These are phyloP conservation scores for Glarea lozoyensis DNA, from an alignment of 495 filamentous ascomycete species.

Conservation along the genomic window DNA sequence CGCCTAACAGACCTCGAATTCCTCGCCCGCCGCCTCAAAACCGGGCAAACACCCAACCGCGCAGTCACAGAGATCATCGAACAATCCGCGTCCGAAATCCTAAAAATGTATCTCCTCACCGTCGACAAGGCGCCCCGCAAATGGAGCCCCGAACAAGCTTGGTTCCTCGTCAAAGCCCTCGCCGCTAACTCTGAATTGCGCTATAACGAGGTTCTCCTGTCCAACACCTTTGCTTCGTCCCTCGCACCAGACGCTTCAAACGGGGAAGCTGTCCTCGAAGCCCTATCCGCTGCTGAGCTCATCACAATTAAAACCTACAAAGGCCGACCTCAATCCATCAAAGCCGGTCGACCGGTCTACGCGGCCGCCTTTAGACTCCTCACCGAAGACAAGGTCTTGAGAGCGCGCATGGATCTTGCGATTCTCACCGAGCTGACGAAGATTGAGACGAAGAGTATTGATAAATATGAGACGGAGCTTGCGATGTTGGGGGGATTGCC, in stretches of 20 bases:
- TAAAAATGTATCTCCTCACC: constrained; percentile 81
- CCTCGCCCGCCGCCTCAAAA: constrained; percentile 80
- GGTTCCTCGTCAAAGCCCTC: constrained; percentile 73
- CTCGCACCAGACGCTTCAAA: constrained; percentile 28
- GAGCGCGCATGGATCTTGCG: constrained; percentile 64
- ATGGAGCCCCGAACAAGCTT: constrained; percentile 81
- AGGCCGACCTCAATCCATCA: constrained; percentile 69
- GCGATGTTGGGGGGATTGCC: constrained; percentile 50
- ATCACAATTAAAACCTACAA: constrained; percentile 64
- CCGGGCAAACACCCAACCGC: constrained; percentile 73
- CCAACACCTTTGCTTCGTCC: constrained; percentile 57
- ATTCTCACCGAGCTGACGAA: constrained; percentile 57
- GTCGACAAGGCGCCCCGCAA: constrained; percentile 38
- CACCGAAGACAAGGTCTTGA: constrained; percentile 60
- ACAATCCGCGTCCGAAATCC: constrained; percentile 77
- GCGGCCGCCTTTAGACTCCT: constrained; percentile 69
- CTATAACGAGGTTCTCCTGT: constrained; percentile 77
- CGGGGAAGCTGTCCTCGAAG: constrained; percentile 65
- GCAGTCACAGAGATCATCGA: constrained; percentile 88
- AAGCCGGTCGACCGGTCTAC: constrained; percentile 81
- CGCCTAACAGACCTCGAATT: constrained; percentile 91
- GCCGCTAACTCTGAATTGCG: constrained; percentile 50
- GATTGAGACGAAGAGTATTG: constrained; percentile 64
- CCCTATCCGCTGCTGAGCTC: constrained; percentile 79
- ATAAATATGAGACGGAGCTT: constrained; percentile 74